Evolutionary conservation across 306 rosid genomes (phyloP).

Genomic region (Dryas octopetala): DNA sequence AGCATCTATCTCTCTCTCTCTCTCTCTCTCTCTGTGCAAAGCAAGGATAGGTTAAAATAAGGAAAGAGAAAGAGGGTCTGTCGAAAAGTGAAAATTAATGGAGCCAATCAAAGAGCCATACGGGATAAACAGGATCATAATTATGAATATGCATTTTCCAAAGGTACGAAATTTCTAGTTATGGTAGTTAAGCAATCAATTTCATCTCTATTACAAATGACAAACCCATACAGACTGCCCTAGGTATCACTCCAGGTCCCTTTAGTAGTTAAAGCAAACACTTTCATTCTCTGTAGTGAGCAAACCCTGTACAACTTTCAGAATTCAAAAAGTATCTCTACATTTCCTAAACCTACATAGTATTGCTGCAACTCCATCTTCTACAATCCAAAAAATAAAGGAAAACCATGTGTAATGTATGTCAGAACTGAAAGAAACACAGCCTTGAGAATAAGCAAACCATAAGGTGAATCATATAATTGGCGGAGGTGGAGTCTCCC

Average conservation of each 20-base stretch:
- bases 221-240: too few species aligned
- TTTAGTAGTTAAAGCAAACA: constrained; percentile 18
- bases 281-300: constrained; percentile 19
- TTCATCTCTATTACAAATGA: not conserved
- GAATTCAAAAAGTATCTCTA: constrained; percentile 2
- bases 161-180: not conserved
- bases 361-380: constrained; percentile 17
- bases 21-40: too few species aligned
- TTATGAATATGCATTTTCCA: not conserved
- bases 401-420: constrained; percentile 27
- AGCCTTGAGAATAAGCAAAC: constrained; percentile 17
- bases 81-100: constrained; percentile 26
- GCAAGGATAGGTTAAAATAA: too few species aligned
- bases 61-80: constrained; percentile 20
- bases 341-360: constrained; percentile 18
- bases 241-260: not conserved
- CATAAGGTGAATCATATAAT: constrained; percentile 40
- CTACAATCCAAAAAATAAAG: constrained; percentile 16
- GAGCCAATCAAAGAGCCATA: not conserved
- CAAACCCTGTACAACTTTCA: constrained; percentile 25
- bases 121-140: too few species aligned
- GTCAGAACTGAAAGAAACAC: constrained; percentile 16
- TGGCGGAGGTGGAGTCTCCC: constrained; percentile 91
- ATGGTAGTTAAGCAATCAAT: constrained; percentile 24
- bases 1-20: constrained; percentile 16